Percentiles rank a stretch among this genome's conserved stretches.
phyloP scores from a whole-genome alignment of 306 rosid species.

The Quercus robur region DNA sequence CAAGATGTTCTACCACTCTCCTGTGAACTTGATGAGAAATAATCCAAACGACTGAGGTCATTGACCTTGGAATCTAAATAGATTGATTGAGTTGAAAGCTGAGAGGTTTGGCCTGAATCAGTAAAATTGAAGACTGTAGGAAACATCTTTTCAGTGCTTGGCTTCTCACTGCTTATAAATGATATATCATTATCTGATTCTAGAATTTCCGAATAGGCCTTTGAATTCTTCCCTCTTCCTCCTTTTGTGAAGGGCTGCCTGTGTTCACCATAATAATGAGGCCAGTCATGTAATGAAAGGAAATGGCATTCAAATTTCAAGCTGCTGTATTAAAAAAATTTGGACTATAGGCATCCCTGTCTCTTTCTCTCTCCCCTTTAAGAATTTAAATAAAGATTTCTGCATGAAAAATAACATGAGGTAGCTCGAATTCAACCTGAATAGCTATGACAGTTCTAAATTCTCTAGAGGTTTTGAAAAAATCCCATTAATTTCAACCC shows the following conservation, averaged over 20 bases:
- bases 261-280: constrained; percentile 5
- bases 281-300: no score
- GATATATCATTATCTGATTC: constrained; percentile 78
- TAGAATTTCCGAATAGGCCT: constrained; percentile 25
- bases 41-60: constrained; percentile 35
- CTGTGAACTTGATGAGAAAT: constrained; percentile 44
- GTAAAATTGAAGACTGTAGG: constrained; percentile 41
- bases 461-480: not conserved
- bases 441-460: not conserved
- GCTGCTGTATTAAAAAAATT: no score
- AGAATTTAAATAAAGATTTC: not conserved
- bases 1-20: constrained; percentile 48
- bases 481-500: not conserved
- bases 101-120: constrained; percentile 42
- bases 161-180: constrained; percentile 74
- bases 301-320: not conserved
- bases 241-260: constrained; percentile 40
- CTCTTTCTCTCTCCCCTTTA: no score
- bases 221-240: constrained; percentile 37
- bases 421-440: not conserved
- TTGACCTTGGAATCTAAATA: constrained; percentile 30
- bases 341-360: no score
- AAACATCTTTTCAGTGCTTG: constrained; percentile 63
- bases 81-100: constrained; percentile 59
- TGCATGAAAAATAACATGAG: not conserved